Evolutionary conservation across 495 filamentous ascomycete species (phyloP), one percentile per base, ranked within the genome.

Genomic region (Aspergillus bertholletiae): DNA sequence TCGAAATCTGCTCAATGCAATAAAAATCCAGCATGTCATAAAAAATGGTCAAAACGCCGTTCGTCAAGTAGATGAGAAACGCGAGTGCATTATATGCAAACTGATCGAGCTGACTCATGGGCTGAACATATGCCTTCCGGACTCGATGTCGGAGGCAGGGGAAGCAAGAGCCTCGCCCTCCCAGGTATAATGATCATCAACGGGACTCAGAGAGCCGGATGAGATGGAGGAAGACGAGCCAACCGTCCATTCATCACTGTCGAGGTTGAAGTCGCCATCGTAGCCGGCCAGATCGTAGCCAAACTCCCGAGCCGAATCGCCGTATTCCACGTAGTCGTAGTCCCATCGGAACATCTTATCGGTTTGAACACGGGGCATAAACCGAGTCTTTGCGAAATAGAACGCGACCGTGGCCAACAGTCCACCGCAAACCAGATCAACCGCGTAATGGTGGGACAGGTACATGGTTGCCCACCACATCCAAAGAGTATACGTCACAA

Each of bases 381-480:
- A 96, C 24, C 84, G 83, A 45, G 82, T 80, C 62, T 89, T 85
- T 35, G 88, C 83, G 44, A 93, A 80, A 72, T 88, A 93, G 76
- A 90, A 97, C 20, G 83, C 75, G 32, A 87, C 70, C n/a, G 82
- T 86, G 49, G 92, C 88, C 47, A 96, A 71, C 45, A 95, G 71
- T 70, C 86, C 88, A 57, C 92, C 92, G 51, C 85, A 89, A 46
- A 96, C 87, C 43, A 97, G 75, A 71, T 97, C 92, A 43, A 97
- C 88, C 44, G 92, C 92, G 64, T 97, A 97, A 71, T 97, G 92
- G 70, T 97, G 92, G 40, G 89, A 92, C 49, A 97, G 82, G 63
- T 97, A 96, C 88, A 97, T 94, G 46, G 92, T 97, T n/a, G 92
- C 87, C 92, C 92, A 97, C 88, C 89, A 96, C 64, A 97, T 85